Base-by-base conservation (phyloP, 306 rosid species). In the Dalbergia cochinchinensis region DNA sequence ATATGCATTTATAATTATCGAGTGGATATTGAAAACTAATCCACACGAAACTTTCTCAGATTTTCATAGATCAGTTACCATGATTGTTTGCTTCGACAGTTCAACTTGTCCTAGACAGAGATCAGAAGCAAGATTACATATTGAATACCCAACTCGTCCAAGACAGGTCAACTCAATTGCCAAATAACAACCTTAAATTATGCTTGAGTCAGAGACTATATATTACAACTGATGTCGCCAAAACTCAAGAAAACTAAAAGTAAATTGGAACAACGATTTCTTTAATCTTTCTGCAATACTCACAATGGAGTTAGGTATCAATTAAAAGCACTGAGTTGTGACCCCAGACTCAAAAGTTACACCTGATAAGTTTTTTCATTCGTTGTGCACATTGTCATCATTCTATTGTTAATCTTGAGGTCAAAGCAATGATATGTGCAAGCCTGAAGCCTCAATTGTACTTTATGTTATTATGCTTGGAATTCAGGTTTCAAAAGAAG, bases 51-150 rank as follows among this genome's bases (percentile, higher is more conserved):
- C 74, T 20, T 76, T 78, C 70, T 68, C 15, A 80, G 16, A 78
- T 42, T 78, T 61, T 66, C 62, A 14, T 31, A 61, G 20, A 72
- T 77, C 37, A 64, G 16, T 79, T 45, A 16, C 19, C 83, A 73
- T 65, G 63, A 69, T 68, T 79, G 65, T 78, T 72, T 79, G 83
- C 73, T 71, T 59, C 41, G 57, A 79, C 82, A 68, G 86, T 83
- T 83, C 66, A 75, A 75, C 7, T 72, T 84, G 85, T 78, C 83
- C 37, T 65, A 20, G 45, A 68, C 66, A 58, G 11, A 33, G 70
- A 81, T 67, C 5, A 39, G 35, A 78, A 76, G 66, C 39, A 80
- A 73, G 78, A 76, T 65, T 78, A 20, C 45, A 54, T 73, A 59
- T 58, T 58, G 26, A 67, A 26, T 77, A 31, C 7, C 41, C 20